phyloP scores from a whole-genome alignment of 306 rosid species.

The peach (Prunus persica) region Prunus_persica_NCBIv2 NC_034009.1:40376501-40377000 shows the following conservation, averaged over 20 bases:
- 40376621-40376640: neutral
- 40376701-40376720: neutral
- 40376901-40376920: neutral
- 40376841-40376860: neutral
- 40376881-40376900: neutral
- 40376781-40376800: neutral
- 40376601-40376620: neutral
- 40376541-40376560: conserved; percentile 58
- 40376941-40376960: neutral
- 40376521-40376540: conserved; percentile 74
- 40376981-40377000: neutral
- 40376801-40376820: neutral
- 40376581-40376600: neutral
- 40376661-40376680: neutral
- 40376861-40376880: neutral
- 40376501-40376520: conserved; percentile 88
- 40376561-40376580: conserved; percentile 58
- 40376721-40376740: neutral
- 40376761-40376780: neutral
- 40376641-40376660: neutral
- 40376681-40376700: neutral
- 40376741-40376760: neutral
- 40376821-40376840: neutral
- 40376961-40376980: no score
- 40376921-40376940: neutral